These are phyloP conservation scores for Scheffersomyces segobiensis DNA, from an alignment of 1,139 yeast species.

Conservation along the genomic window DNA sequence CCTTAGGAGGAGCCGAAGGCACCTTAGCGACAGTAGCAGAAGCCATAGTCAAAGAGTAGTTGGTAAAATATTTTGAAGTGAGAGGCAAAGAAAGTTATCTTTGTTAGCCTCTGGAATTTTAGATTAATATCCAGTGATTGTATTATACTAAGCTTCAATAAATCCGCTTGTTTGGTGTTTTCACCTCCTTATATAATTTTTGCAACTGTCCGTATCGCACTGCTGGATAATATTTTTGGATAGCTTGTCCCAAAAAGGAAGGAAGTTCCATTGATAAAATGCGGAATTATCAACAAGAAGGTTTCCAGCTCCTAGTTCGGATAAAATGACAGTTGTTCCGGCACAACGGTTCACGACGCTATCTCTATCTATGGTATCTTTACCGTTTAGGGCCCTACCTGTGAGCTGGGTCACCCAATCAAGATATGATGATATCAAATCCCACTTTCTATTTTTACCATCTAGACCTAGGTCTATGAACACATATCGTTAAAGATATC, in stretches of 20 bases:
- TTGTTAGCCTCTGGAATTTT: background rate
- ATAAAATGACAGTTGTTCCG: background rate
- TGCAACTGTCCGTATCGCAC: background rate
- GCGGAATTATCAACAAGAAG: background rate
- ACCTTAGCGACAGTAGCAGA: constrained; percentile 13
- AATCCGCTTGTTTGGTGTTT: background rate
- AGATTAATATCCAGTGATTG: background rate
- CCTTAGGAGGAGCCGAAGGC: constrained; percentile 28
- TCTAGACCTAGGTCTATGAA: background rate
- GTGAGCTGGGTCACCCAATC: background rate
- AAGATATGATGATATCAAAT: background rate
- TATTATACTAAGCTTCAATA: background rate
- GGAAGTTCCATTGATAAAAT: background rate
- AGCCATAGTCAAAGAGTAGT: constrained; percentile 8
- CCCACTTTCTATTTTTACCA: background rate
- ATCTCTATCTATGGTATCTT: background rate
- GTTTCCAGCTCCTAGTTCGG: background rate
- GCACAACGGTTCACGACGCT: background rate
- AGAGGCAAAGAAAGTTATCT: background rate
- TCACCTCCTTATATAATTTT: background rate
- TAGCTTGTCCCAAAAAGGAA: background rate
- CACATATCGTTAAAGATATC: background rate
- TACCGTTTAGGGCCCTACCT: background rate
- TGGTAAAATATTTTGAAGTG: background rate
- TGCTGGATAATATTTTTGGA: background rate